These are phyloP conservation scores for Piloderma croceum DNA, from an alignment of 768 basidiomycete genomes.

Conservation along the genomic window DNA sequence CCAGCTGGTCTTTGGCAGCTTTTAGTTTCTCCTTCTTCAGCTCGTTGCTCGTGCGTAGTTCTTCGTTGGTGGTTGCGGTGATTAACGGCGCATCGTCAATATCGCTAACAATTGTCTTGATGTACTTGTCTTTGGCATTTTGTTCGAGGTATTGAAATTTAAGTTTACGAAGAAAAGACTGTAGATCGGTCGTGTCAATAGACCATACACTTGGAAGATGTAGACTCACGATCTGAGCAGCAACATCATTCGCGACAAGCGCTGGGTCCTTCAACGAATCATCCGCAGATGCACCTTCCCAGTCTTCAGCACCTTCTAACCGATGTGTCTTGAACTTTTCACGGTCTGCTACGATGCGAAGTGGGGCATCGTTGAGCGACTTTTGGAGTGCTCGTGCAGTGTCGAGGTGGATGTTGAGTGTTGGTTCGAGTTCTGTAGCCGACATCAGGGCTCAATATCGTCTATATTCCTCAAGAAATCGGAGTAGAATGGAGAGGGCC, in stretches of 20 bases:
- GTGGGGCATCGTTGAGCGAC: neutral
- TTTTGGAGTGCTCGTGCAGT: neutral
- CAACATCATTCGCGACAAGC: conserved; percentile 52
- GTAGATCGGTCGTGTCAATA: neutral
- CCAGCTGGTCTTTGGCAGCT: conserved; percentile 54
- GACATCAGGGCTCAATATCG: no score
- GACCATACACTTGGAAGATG: no score
- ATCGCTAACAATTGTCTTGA: conserved; percentile 81
- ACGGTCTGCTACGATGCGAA: neutral
- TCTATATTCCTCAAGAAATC: no score
- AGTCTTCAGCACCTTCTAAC: neutral
- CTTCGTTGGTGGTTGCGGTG: conserved; percentile 74
- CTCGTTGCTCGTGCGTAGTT: conserved; percentile 52
- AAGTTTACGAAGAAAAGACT: conserved; percentile 73
- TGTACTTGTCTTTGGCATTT: conserved; percentile 85
- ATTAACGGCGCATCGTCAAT: conserved; percentile 78
- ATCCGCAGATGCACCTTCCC: neutral
- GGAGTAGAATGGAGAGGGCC: no score
- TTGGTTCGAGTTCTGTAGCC: no score
- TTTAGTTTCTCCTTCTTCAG: conserved; percentile 69
- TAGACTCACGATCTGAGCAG: conserved; percentile 57
- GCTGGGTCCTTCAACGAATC: conserved; percentile 9
- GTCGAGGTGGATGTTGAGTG: no score
- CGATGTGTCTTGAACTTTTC: neutral
- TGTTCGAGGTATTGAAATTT: conserved; percentile 90